Evolutionary conservation across 23 red algal genomes (phyloP).

Genomic region (Cyanidioschyzon merolae): DNA sequence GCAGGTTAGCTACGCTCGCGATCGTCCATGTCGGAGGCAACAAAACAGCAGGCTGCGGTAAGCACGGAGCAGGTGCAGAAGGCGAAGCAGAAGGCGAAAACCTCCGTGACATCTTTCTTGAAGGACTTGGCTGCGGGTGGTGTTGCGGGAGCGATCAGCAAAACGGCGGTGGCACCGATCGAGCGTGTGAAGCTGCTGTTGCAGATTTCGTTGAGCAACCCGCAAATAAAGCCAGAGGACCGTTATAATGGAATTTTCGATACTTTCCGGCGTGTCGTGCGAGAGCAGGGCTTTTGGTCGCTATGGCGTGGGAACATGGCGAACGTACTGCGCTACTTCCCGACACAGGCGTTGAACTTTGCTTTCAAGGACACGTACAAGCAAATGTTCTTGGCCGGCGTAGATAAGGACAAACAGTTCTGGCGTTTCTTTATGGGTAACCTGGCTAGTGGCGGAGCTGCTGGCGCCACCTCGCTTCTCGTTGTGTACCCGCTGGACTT

Average conservation of each 20-base stretch:
- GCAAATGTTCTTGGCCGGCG: conserved; percentile 82
- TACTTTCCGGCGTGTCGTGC: conserved; percentile 80
- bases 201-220: conserved; percentile 88
- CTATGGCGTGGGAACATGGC: conserved; percentile 98
- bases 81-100: conserved; percentile 64
- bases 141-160: conserved; percentile 83
- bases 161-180: conserved; percentile 96
- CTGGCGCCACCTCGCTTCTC: conserved; percentile 86
- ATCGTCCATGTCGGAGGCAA: conserved; percentile 1
- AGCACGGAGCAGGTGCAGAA: conserved; percentile 6
- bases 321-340: conserved; percentile 99
- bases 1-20: too few relatives aligned
- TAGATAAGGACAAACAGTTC: conserved; percentile 85
- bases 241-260: conserved; percentile 85
- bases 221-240: conserved; percentile 72
- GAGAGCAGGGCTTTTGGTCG: conserved; percentile 81
- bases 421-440: conserved; percentile 84
- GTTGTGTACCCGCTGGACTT: conserved; percentile 99
- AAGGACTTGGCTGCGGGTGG: conserved; percentile 96
- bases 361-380: conserved; percentile 99
- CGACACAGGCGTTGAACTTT: conserved; percentile 99
- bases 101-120: conserved; percentile 47
- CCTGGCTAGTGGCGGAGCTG: conserved; percentile 81
- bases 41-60: not conserved
- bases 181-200: conserved; percentile 98